Conservation (phyloP, 441 rosid species). For the Metrosideros polymorpha region DNA sequence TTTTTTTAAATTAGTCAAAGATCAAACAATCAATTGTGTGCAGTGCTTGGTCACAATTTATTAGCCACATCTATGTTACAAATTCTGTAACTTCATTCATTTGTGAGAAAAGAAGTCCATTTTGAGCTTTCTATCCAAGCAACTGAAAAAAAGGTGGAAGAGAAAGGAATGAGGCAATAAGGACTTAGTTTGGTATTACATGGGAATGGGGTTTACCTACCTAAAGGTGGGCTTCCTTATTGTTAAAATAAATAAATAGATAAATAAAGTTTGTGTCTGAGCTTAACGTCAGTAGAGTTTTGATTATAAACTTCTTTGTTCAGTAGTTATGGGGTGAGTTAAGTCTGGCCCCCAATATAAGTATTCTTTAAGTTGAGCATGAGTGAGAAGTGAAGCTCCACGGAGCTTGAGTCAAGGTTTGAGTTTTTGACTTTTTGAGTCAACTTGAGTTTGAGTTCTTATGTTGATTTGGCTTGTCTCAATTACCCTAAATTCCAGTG, state of each 20-base stretch:
- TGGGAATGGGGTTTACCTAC: background rate
- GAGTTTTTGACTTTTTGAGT: background rate
- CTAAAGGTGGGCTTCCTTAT: background rate
- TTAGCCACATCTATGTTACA: background rate
- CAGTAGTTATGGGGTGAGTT: background rate
- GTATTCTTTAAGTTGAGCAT: background rate
- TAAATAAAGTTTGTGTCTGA: background rate
- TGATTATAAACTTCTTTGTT: background rate
- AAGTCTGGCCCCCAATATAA: background rate
- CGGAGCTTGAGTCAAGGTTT: background rate
- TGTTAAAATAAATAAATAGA: background rate
- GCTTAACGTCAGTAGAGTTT: background rate
- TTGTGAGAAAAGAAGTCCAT: background rate
- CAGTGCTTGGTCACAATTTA: background rate
- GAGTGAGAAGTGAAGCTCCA: background rate
- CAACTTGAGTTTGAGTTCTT: background rate
- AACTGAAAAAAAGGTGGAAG: background rate
- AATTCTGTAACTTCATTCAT: background rate
- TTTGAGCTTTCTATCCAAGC: background rate
- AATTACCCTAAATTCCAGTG: background rate
- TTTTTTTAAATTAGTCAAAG: background rate
- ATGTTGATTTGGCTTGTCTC: background rate
- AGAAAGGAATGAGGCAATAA: background rate
- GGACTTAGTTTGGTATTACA: background rate
- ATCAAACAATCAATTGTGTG: background rate